Evolutionary conservation across 2,329 filamentous ascomycete species (phyloP), one percentile per base, ranked within the genome.

Genomic region (Alternaria dauci): DNA sequence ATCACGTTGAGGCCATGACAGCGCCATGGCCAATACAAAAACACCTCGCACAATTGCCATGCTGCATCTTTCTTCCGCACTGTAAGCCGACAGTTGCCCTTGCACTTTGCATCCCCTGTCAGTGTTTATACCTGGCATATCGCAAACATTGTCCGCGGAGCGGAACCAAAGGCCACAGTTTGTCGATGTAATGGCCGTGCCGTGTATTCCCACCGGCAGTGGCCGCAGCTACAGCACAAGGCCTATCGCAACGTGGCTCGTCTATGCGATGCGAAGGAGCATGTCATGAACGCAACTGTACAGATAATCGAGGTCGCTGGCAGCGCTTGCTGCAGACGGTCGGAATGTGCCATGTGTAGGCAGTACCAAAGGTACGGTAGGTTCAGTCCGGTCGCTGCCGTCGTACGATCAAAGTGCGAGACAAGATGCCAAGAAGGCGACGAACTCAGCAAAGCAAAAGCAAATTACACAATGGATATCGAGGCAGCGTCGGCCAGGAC

Each of bases 401-500:
- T 48, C 20, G 4, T 25, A 23, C 30, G 30, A 48, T 34, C 30
- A 48, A 16, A 30, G 18, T 50, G 8, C 32, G 30, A 38, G 20
- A 50, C 20, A 50, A 32, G 30, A 26, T 38, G 51, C 38, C 38
- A 18, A 53, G 51, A 32, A 34, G 9, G 28, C 38, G 18, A 32
- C 28, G 38, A 26, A 26, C 14, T 42, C n/a, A 32, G 25, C 18
- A 16, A 16, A 20, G 16, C 20, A 41, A 42, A 53, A 53, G 39
- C 16, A 43, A 41, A 30, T 26, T 18, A 20, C 18, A 32, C 20
- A 38, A 42, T 53, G 8, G 44, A 54, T n/a, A 53, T 18, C n/a
- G 26, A 41, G n/a, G 16, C 41, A 41, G 26, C 16, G 28, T 39
- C 26, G 25, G 55, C 55, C 42, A 55, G 52, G 52, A 20, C 57